Evolutionary conservation across 2,329 filamentous ascomycete species (phyloP).

Genomic region (Incumbomyces delicatus): DNA sequence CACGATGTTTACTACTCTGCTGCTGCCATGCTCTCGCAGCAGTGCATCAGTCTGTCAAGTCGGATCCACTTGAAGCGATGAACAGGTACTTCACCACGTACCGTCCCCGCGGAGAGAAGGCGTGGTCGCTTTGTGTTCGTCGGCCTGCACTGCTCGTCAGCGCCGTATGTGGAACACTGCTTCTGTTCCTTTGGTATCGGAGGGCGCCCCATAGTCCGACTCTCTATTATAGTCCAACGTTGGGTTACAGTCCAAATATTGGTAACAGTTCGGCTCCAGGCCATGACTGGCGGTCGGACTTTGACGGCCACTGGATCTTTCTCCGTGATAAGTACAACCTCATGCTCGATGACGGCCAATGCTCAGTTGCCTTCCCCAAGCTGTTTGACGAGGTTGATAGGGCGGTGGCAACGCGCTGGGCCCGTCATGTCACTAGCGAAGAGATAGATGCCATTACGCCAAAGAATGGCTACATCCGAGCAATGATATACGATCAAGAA

Average conservation of each 20-base stretch:
- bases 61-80: not conserved
- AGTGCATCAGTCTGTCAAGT: not conserved
- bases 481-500: constrained; percentile 28
- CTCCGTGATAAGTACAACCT: constrained; percentile 21
- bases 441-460: constrained; percentile 18
- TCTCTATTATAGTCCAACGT: too few species aligned
- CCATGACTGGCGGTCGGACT: not conserved
- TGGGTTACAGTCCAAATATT: not conserved
- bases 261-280: too few species aligned
- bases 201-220: not conserved
- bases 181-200: not conserved
- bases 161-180: not conserved
- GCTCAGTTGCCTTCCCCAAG: constrained; percentile 21
- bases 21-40: too few species aligned
- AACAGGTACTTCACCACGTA: constrained; percentile 2
- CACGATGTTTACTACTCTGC: too few species aligned
- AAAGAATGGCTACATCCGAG: constrained; percentile 24
- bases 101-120: not conserved
- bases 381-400: constrained; percentile 22
- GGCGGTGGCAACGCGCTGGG: constrained; percentile 12
- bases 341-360: constrained; percentile 19
- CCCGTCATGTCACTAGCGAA: constrained; percentile 16
- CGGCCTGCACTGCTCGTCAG: not conserved
- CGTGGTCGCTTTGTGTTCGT: not conserved
- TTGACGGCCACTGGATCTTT: constrained; percentile 12